phyloP scores from a whole-genome alignment of 768 basidiomycete genomes.

The Botryobasidium botryosum region DNA sequence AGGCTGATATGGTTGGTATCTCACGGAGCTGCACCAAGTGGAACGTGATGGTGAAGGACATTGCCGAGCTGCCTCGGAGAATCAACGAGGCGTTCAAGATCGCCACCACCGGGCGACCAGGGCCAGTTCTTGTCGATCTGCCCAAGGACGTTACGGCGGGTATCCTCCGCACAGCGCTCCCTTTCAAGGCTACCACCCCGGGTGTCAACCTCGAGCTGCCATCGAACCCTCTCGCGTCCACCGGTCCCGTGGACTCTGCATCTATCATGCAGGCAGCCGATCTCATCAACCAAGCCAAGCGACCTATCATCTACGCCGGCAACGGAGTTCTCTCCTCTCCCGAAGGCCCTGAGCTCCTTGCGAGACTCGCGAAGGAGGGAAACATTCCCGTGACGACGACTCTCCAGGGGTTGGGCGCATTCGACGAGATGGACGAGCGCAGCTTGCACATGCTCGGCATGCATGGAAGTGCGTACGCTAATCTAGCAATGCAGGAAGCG shows the following conservation, averaged over 20 bases:
- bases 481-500: conserved; percentile 92
- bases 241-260: conserved; percentile 40
- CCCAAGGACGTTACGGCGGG: conserved; percentile 98
- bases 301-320: conserved; percentile 86
- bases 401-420: conserved; percentile 87
- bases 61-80: conserved; percentile 80
- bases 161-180: conserved; percentile 68
- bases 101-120: conserved; percentile 89
- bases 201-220: conserved; percentile 60
- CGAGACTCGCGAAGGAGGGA: conserved; percentile 58
- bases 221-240: conserved; percentile 45
- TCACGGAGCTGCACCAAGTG: conserved; percentile 96
- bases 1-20: conserved; percentile 93
- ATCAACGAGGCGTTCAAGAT: conserved; percentile 99
- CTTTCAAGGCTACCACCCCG: conserved; percentile 73
- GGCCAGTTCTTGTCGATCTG: conserved; percentile 93
- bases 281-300: conserved; percentile 82
- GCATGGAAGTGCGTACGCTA: conserved; percentile 96
- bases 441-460: conserved; percentile 97
- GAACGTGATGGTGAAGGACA: conserved; percentile 99
- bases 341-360: conserved; percentile 66
- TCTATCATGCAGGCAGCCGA: conserved; percentile 70
- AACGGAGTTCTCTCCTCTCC: conserved; percentile 74
- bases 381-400: conserved; percentile 98
- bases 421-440: conserved; percentile 72